Base-by-base conservation (phyloP, 306 rosid genomes). In the Vigna unguiculata region DNA sequence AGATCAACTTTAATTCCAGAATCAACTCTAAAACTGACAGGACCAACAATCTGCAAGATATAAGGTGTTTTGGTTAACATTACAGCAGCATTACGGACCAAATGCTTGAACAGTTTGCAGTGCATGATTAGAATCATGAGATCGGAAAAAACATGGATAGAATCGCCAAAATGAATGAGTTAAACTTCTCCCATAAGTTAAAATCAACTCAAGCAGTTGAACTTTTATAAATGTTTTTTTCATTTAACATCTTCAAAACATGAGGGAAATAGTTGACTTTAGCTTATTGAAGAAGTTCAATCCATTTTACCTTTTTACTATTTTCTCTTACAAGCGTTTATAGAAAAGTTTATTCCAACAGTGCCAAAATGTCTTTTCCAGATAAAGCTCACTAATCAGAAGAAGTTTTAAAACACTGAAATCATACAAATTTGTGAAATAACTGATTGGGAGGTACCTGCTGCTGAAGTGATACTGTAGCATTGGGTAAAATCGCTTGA, bases 401-500 rank as follows among this genome's bases (percentile, higher is more conserved):
- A 63, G 63, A 60, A 53, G 25, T 68, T 55, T 6, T 3, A 58
- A 32, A 61, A 34, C 43, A 13, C 22, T 11, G 69, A 7, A 59
- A 76, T 57, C 80, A 38, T 20, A 20, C 19, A 6, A 76, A 45
- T 10, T 67, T 66, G 43, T 75, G 69, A 81, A 63, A 77, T 69
- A 78, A 69, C 22, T 49, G 83, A 72, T 28, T 49, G 83, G 48
- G 52, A 10, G 74, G 55, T 80, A 95, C 97, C 97, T 95, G 99
- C 88, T 95, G 99, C 90, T 95, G 98, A 80, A 92, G 60, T 40
- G 97, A 95, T 58, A 95, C 57, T 72, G 84, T 86, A 49, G 90
- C 85, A 58, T 85, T 66, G 51, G 98, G 98, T 80, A 84, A 89
- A 67, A 88, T 67, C 0, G 94, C 88, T 75, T 87, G 93, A 64